A percentile compares a stretch with the other conserved stretches of the same genome.
These are phyloP conservation scores for Papiliotrema terrestris DNA, from an alignment of 1,284 basidiomycete genomes.

Conservation along the genomic window DNA sequence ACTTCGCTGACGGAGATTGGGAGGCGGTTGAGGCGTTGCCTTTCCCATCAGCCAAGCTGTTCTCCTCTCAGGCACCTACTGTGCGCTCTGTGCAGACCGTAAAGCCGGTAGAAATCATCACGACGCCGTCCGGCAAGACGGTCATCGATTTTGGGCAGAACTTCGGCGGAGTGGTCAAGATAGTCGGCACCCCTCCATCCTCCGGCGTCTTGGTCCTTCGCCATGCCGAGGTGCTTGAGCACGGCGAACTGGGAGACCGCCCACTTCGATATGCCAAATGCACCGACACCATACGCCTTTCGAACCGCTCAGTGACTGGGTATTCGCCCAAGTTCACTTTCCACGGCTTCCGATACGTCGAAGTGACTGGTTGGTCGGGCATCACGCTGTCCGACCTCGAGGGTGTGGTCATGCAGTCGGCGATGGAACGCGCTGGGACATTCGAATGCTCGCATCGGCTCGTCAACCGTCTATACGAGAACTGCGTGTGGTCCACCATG, in stretches of 20 bases:
- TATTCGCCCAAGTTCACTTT: constrained; percentile 39
- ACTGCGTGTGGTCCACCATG: constrained; percentile 8
- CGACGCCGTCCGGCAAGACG: constrained; percentile 27
- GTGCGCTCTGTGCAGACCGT: constrained; percentile 23
- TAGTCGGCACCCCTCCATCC: constrained; percentile 4
- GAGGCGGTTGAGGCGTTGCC: constrained; percentile 6
- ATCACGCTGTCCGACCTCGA: constrained; percentile 5
- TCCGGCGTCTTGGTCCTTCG: background rate
- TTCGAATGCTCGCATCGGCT: constrained; percentile 13
- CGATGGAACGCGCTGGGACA: constrained; percentile 11
- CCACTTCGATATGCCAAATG: constrained; percentile 21
- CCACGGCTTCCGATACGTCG: constrained; percentile 33
- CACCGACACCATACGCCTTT: constrained; percentile 15
- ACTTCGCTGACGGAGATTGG: background rate
- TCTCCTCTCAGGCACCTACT: constrained; percentile 31
- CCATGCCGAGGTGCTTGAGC: constrained; percentile 26
- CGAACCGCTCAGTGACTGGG: constrained; percentile 15
- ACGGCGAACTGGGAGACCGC: constrained; percentile 25
- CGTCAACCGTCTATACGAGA: constrained; percentile 11
- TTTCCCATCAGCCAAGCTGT: constrained; percentile 17
- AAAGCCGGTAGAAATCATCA: constrained; percentile 25
- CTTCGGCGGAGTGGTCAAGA: constrained; percentile 32
- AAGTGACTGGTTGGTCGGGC: constrained; percentile 8
- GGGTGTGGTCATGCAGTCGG: constrained; percentile 22
- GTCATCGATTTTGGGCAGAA: constrained; percentile 43